Percentiles rank a stretch among this genome's conserved stretches.
These are phyloP conservation scores for Periconia sp. DNA, from an alignment of 2,329 filamentous ascomycete genomes.

Conservation along the genomic window DNA sequence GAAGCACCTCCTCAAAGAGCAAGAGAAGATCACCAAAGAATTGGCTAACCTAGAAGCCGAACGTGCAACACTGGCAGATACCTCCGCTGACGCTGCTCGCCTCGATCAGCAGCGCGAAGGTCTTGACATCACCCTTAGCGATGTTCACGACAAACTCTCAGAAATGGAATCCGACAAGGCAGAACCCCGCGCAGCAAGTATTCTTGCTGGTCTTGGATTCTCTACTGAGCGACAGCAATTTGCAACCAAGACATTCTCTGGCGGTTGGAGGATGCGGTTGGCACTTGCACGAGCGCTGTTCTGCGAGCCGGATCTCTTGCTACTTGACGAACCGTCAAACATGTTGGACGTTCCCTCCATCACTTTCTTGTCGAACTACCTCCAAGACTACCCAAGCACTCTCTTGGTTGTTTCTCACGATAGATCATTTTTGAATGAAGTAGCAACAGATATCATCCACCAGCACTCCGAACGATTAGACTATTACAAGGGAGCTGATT, in stretches of 20 bases:
- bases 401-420: slow-evolving; percentile 98
- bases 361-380: slow-evolving; percentile 94
- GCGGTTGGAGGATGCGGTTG: slow-evolving; percentile 99
- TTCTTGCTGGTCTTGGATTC: slow-evolving; percentile 95
- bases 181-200: slow-evolving; percentile 92
- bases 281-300: slow-evolving; percentile 94
- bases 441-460: slow-evolving; percentile 98
- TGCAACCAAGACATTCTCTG: slow-evolving; percentile 96
- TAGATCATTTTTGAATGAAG: slow-evolving; percentile 97
- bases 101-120: slow-evolving; percentile 89
- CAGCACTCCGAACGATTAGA: slow-evolving; percentile 96
- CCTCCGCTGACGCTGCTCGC: slow-evolving; percentile 83
- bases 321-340: slow-evolving; percentile 99
- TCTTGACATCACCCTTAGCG: slow-evolving; percentile 86
- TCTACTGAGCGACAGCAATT: slow-evolving; percentile 89
- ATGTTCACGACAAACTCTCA: slow-evolving; percentile 87
- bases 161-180: slow-evolving; percentile 99
- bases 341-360: slow-evolving; percentile 99
- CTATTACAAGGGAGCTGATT: slow-evolving; percentile 98
- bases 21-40: slow-evolving; percentile 81
- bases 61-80: slow-evolving; percentile 83
- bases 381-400: slow-evolving; percentile 92
- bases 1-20: slow-evolving; percentile 89
- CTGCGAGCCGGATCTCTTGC: slow-evolving; percentile 92
- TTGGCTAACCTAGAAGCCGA: slow-evolving; percentile 79